Conservation (phyloP, 176 grass and related monocot genomes). For the Bothriochloa decipiens region DNA sequence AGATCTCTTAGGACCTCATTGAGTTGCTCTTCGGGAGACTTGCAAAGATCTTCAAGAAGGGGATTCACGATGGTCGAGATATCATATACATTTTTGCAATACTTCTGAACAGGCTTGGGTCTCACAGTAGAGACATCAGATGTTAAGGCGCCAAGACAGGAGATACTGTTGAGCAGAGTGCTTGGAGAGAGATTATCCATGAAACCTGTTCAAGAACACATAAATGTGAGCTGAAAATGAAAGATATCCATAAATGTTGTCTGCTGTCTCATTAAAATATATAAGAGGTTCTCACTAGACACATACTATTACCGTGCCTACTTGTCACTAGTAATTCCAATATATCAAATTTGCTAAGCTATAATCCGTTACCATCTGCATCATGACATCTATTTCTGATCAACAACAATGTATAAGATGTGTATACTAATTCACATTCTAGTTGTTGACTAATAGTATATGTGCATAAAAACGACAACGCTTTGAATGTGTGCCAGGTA, state of each 20-base stretch:
- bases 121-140: too few species aligned
- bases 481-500: too few species aligned
- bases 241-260: slow-evolving; percentile 4
- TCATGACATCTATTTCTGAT: background rate
- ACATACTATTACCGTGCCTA: background rate
- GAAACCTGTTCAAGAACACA: slow-evolving; percentile 42
- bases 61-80: too few species aligned
- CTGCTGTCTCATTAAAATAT: background rate
- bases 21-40: too few species aligned
- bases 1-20: too few species aligned
- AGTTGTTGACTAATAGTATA: background rate
- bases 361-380: background rate
- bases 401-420: background rate
- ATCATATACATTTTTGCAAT: slow-evolving; percentile 54
- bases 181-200: too few species aligned
- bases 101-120: too few species aligned
- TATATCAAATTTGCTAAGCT: slow-evolving; percentile 2
- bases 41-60: too few species aligned
- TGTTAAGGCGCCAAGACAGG: too few species aligned
- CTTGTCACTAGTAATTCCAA: background rate
- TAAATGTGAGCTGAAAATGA: background rate
- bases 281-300: background rate
- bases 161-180: too few species aligned
- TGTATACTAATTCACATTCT: background rate
- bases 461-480: background rate